Base-by-base conservation (phyloP, 352 stramenopile species). In the Phytopythium litorale region DNA sequence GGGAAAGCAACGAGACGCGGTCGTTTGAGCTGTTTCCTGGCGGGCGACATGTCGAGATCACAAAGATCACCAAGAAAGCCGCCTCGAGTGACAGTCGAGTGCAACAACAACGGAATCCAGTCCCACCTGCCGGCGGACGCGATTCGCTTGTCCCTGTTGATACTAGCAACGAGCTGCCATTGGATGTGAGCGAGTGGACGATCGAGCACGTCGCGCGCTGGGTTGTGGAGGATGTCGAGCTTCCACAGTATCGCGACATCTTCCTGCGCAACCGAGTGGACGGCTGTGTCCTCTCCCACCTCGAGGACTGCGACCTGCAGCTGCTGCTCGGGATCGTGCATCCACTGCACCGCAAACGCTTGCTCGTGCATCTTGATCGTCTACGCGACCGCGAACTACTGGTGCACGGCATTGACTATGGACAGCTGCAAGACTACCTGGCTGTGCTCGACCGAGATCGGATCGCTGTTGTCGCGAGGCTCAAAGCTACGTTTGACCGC, bases 401-500 rank as follows among this genome's bases (percentile, higher is more conserved):
- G 2, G 67, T 73, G 45, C 73, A 85, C 40, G 81, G 80, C 0
- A 59, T 91, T 18, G 79, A 88, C 67, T 91, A 87, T 56, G 77
- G 69, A 1, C 81, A 93, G 55, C 68, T 93, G 30, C 58, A 87
- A 64, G 82, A 94, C 61, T 92, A 92, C 56, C 57, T 92, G 19
- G 78, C 81, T 0, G 76, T 92, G 18, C 67, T 92, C 12, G 84
- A 91, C 46, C 73, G 70, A 19, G 84, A 92, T 54, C 78, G 81
- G 4, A 73, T 92, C 33, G 76, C 78, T 11, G 71, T 88, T 18
- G 75, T 92, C 9, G 81, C 78, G 0, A 69, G 81, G 42, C 72
- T 94, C 45, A 92, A 92, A 60, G 67, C 65, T 5, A 87, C 77
- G 7, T 93, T 93, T 35, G 82, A 91, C 32, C 77, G 73, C 2